Evolutionary conservation across 164 flowering plant genomes (phyloP).

Genomic region (Echeveria elegans): DNA sequence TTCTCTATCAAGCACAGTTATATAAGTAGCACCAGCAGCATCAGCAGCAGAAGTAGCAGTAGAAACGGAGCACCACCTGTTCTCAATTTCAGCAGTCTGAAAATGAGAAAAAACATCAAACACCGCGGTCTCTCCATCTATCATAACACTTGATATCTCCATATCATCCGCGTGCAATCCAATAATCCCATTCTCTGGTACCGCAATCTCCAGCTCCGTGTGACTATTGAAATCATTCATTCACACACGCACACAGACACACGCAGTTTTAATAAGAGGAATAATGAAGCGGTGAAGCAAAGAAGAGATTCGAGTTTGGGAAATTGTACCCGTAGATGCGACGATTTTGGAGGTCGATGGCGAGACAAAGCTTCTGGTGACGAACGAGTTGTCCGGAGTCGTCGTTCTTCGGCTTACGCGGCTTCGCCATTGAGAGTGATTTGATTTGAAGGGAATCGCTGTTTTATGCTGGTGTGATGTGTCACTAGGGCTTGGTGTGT

Average conservation of each 20-base stretch:
- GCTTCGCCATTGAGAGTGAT: constrained; percentile 69
- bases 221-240: constrained; percentile 25
- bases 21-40: constrained; percentile 60
- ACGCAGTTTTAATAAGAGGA: too few species aligned
- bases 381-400: constrained; percentile 58
- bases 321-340: constrained; percentile 67
- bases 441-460: too few species aligned
- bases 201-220: constrained; percentile 64
- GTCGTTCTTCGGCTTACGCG: constrained; percentile 69
- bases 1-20: constrained; percentile 63
- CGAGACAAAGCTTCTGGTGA: constrained; percentile 93
- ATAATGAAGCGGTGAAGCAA: background rate
- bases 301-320: constrained; percentile 1
- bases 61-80: constrained; percentile 58
- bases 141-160: constrained; percentile 58
- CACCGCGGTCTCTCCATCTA: constrained; percentile 71
- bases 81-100: constrained; percentile 43
- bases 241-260: background rate
- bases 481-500: too few species aligned
- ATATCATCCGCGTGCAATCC: constrained; percentile 85
- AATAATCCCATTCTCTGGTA: constrained; percentile 78
- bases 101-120: constrained; percentile 62
- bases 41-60: constrained; percentile 71
- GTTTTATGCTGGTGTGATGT: too few species aligned
- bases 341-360: constrained; percentile 58